Conservation (phyloP, 2,329 filamentous ascomycete genomes). For the Phialophora expanda region DNA sequence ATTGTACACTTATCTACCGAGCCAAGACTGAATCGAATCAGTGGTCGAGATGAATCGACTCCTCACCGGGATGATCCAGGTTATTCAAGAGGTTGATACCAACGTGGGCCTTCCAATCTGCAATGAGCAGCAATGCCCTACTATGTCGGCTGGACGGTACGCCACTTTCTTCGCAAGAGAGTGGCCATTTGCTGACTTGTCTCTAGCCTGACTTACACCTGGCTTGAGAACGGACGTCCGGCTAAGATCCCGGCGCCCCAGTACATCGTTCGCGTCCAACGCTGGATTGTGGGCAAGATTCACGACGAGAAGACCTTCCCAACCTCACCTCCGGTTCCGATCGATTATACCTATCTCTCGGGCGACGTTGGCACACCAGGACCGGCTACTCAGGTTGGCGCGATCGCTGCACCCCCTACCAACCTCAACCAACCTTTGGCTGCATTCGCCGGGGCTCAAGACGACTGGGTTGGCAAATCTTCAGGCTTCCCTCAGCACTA, state of each 20-base stretch:
- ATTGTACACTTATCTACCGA: not conserved
- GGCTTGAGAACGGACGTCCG: slow-evolving; percentile 86
- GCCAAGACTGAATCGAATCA: slow-evolving; percentile 47
- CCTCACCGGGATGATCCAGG: slow-evolving; percentile 84
- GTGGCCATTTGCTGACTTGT: slow-evolving; percentile 31
- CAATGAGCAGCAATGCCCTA: slow-evolving; percentile 81
- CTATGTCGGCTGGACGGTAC: slow-evolving; percentile 92
- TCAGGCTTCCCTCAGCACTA: slow-evolving; percentile 93
- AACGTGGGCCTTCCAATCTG: slow-evolving; percentile 76
- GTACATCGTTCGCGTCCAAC: slow-evolving; percentile 94
- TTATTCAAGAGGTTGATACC: slow-evolving; percentile 84
- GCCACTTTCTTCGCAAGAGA: slow-evolving; percentile 48
- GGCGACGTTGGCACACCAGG: slow-evolving; percentile 58
- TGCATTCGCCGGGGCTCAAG: slow-evolving; percentile 65
- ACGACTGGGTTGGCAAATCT: slow-evolving; percentile 85
- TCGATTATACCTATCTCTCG: slow-evolving; percentile 61
- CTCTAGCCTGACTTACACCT: slow-evolving; percentile 86
- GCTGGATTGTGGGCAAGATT: slow-evolving; percentile 96
- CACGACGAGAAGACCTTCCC: slow-evolving; percentile 90
- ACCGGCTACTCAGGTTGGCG: slow-evolving; percentile 37
- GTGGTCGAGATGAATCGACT: slow-evolving; percentile 92
- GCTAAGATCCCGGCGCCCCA: slow-evolving; percentile 91
- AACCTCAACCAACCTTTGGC: slow-evolving; percentile 62
- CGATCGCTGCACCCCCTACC: slow-evolving; percentile 46
- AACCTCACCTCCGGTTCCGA: slow-evolving; percentile 73